phyloP scores from a whole-genome alignment of 768 basidiomycete species.

The Boletellus emodensis region DNA sequence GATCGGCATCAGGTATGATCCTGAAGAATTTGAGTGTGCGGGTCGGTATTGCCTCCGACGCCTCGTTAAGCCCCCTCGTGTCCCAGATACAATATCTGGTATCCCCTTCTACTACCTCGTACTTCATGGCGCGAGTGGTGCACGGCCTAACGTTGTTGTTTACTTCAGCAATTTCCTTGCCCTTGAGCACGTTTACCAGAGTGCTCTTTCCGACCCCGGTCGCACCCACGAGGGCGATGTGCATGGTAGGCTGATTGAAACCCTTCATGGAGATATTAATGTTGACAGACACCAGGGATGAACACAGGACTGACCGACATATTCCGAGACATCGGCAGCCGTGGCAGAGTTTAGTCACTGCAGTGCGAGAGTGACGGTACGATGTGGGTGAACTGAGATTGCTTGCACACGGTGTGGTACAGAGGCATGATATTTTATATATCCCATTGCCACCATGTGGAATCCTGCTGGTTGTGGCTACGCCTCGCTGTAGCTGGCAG shows the following conservation, averaged over 20 bases:
- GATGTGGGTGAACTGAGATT: not conserved
- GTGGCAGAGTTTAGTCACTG: not conserved
- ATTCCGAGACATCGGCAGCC: not conserved
- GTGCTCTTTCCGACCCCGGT: constrained; percentile 29
- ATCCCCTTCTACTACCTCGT: constrained; percentile 8
- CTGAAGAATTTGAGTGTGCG: constrained; percentile 2
- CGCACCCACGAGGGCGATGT: constrained; percentile 21
- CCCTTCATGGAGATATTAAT: constrained; percentile 2
- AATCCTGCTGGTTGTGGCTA: constrained; percentile 14
- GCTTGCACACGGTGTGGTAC: not conserved
- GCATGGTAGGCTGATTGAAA: not conserved
- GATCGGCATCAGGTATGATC: constrained; percentile 12
- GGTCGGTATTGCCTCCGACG: not conserved
- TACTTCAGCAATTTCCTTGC: constrained; percentile 8
- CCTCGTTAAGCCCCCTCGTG: constrained; percentile 26
- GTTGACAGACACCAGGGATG: not conserved
- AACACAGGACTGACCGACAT: constrained; percentile 17
- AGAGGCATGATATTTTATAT: not conserved
- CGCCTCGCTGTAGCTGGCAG: not conserved
- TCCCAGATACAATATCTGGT: constrained; percentile 20
- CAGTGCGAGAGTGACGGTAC: not conserved
- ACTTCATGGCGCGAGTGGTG: constrained; percentile 3
- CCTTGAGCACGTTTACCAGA: constrained; percentile 24
- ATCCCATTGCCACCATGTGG: constrained; percentile 10
- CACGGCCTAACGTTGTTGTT: constrained; percentile 21